Evolutionary conservation across 805 yeast species (phyloP), one percentile per base, ranked within the genome.

Genomic region (Dipodascopsis uninucleata): DNA sequence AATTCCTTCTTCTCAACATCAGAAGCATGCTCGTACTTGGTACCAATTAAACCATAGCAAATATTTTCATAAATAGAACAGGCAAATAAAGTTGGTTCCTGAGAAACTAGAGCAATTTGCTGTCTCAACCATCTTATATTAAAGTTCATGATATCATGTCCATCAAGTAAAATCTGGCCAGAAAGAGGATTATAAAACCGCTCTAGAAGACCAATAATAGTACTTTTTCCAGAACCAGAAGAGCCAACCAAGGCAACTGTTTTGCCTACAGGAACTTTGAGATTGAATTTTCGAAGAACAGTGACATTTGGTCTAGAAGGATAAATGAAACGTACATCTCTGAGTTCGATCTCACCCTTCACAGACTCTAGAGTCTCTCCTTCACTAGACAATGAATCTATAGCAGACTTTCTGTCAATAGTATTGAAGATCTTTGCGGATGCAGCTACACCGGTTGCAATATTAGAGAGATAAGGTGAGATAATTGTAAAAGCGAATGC

Each of bases 161-260:
- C 75, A 53, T 78, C 78, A 6, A 79, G 65, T 1, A 61, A 31
- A 3, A 79, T 68, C 9, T 59, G 52, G 5, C 85, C 85, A 0
- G 61, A 50, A 3, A 60, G 50, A 5, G 82, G 80, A 47, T 77
- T 79, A 56, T 79, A 80, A 56, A 77, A 78, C 36, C 85, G 65
- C 50, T 79, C 67, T 25, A 80, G 62, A 20, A 79, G 61, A 54
- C 79, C 82, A 2, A 79, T 68, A 8, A 79, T 71, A 0, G 61
- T 58, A 40, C 52, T 46, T 47, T 5, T 70, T 62, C 34, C 88
- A n/a, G 62, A 56, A 6, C 96, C 20, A 85, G 81, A 3, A 88
- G 95, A 81, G 1, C 96, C 96, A 17, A 87, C 96, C 54, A 87
- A 77, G 9, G 96, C 96, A 31, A 87, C 90, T 56, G 84, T 86